Conservation (phyloP, 2,329 filamentous ascomycete species). For the Venturia oleaginea region DNA sequence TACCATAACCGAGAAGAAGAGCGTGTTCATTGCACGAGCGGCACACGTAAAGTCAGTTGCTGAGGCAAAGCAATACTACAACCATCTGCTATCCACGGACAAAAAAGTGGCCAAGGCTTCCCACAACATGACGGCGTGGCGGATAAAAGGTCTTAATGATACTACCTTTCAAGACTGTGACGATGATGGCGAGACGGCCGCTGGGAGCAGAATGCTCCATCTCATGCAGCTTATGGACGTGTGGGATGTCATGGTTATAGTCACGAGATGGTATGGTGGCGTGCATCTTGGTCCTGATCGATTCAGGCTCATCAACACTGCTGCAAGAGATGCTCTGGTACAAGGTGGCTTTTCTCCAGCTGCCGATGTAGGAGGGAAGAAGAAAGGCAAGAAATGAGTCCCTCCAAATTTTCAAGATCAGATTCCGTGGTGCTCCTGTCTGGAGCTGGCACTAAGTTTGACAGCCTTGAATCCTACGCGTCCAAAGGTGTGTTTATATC, state of each 20-base stretch:
- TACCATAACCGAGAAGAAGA: conserved; percentile 70
- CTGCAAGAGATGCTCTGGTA: conserved; percentile 75
- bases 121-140: conserved; percentile 94
- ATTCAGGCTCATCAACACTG: conserved; percentile 83
- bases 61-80: conserved; percentile 62
- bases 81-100: conserved; percentile 70
- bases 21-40: conserved; percentile 74
- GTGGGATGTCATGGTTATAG: conserved; percentile 87
- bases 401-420: not conserved
- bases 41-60: conserved; percentile 59
- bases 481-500: not conserved
- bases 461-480: not conserved
- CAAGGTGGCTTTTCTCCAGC: conserved; percentile 61
- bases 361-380: conserved; percentile 23
- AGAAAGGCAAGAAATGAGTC: conserved; percentile 9
- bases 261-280: conserved; percentile 92
- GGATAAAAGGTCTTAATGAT: conserved; percentile 55
- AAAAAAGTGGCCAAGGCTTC: conserved; percentile 78
- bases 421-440: not conserved
- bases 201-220: conserved; percentile 75
- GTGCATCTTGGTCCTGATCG: conserved; percentile 79
- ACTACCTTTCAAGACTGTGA: conserved; percentile 78
- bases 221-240: conserved; percentile 91
- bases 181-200: conserved; percentile 91
- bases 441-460: not conserved